Percentiles rank a stretch among this genome's conserved stretches.
Conservation (phyloP, 2,329 filamentous ascomycete genomes). For the Zymoseptoria ardabiliae region DNA sequence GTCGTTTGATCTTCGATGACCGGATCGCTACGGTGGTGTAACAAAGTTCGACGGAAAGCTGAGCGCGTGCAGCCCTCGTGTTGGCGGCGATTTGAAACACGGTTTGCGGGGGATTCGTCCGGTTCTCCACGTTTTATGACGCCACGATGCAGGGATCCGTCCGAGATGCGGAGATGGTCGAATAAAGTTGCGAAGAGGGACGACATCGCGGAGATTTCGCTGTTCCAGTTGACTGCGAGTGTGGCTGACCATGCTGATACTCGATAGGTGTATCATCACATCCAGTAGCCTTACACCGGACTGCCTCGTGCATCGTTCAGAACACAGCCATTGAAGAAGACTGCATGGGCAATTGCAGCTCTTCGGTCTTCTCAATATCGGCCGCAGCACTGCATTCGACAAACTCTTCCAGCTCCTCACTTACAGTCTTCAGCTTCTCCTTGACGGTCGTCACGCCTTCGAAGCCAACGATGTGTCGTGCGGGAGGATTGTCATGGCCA, state of each 20-base stretch:
- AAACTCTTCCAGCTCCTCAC: conserved; percentile 93
- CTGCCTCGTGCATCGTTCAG: not conserved
- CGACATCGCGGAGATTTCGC: not conserved
- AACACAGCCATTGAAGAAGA: not conserved
- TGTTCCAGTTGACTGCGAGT: too few relatives aligned
- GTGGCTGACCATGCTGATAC: too few relatives aligned
- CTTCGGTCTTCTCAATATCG: conserved; percentile 50
- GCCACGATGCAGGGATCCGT: not conserved
- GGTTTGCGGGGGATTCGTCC: not conserved
- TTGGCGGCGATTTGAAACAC: not conserved
- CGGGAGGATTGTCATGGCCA: conserved; percentile 90
- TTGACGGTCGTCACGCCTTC: conserved; percentile 84
- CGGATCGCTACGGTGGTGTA: conserved; percentile 3
- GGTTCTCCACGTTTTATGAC: conserved; percentile 5
- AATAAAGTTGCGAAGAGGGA: not conserved
- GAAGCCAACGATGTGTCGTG: conserved; percentile 84
- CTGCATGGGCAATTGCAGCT: not conserved
- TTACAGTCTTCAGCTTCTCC: conserved; percentile 93
- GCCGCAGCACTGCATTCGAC: conserved; percentile 81
- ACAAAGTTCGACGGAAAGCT: not conserved
- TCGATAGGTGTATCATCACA: too few relatives aligned
- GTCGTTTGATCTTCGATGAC: not conserved
- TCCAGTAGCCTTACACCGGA: not conserved
- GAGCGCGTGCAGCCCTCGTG: conserved; percentile 3
- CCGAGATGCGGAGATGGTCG: not conserved